These are phyloP conservation scores for Bacidia gigantensis DNA, from an alignment of 495 filamentous ascomycete species.

Conservation along the genomic window DNA sequence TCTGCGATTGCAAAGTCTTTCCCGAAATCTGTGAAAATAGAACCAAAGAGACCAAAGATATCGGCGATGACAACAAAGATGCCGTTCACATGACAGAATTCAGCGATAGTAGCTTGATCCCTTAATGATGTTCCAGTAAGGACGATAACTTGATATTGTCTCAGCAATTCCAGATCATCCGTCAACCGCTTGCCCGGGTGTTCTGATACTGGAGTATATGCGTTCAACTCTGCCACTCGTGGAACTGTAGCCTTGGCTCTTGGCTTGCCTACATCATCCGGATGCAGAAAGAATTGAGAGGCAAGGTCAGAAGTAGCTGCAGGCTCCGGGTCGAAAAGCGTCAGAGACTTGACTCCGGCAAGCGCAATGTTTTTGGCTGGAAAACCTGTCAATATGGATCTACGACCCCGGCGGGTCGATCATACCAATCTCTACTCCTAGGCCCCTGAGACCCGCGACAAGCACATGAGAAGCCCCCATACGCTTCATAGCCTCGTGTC, in stretches of 20 bases:
- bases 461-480: constrained; percentile 96
- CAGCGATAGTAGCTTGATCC: constrained; percentile 67
- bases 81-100: constrained; percentile 84
- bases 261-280: constrained; percentile 81
- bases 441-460: constrained; percentile 77
- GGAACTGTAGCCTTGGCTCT: constrained; percentile 77
- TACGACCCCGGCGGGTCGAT: constrained; percentile 22
- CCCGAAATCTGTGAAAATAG: constrained; percentile 95
- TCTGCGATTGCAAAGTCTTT: constrained; percentile 83
- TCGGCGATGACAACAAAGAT: constrained; percentile 82
- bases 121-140: constrained; percentile 70
- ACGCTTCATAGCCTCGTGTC: constrained; percentile 98
- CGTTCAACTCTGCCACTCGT: constrained; percentile 85
- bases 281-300: constrained; percentile 88
- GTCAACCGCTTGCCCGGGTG: constrained; percentile 51
- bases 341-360: constrained; percentile 82
- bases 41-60: constrained; percentile 86
- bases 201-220: constrained; percentile 78
- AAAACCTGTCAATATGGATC: constrained; percentile 34
- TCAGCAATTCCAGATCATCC: constrained; percentile 59
- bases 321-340: constrained; percentile 74
- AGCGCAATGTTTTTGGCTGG: constrained; percentile 98
- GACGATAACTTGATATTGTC: constrained; percentile 83
- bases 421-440: constrained; percentile 94
- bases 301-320: constrained; percentile 75